These are phyloP conservation scores for Mrakia gelida DNA, from an alignment of 768 basidiomycete species.

Conservation along the genomic window DNA sequence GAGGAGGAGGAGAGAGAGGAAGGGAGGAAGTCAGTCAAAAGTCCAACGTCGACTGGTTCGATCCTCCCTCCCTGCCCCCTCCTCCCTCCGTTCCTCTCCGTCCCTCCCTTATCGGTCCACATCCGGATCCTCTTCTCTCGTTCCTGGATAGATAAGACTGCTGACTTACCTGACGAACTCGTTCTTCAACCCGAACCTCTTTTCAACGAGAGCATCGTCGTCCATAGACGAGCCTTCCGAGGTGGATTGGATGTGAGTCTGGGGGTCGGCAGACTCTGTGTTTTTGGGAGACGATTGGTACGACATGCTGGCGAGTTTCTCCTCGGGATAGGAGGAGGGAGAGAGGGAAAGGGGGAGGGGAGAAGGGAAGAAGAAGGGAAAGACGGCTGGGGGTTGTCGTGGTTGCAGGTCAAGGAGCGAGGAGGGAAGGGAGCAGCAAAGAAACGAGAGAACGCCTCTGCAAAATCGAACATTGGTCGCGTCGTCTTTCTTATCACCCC, in stretches of 20 bases:
- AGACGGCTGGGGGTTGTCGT: constrained; percentile 1
- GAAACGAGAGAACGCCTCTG: not conserved
- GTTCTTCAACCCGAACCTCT: constrained; percentile 30
- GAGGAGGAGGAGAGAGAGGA: not conserved
- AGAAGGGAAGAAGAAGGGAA: not conserved
- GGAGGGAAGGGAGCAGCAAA: not conserved
- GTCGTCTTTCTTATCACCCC: no score
- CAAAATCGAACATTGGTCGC: not conserved
- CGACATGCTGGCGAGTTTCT: not conserved
- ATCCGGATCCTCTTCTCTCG: not conserved
- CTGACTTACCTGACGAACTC: constrained; percentile 25
- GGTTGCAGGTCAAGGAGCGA: not conserved
- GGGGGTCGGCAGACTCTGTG: constrained; percentile 14
- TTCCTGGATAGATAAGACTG: not conserved
- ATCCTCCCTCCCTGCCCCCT: not conserved
- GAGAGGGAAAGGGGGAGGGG: not conserved
- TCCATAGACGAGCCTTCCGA: not conserved
- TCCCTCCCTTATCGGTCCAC: not conserved
- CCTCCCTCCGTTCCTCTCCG: not conserved
- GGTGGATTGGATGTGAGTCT: not conserved
- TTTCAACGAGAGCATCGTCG: constrained; percentile 28
- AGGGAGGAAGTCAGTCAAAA: not conserved
- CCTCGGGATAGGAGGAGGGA: not conserved
- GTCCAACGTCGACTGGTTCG: not conserved
- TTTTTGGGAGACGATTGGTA: not conserved